phyloP scores from a whole-genome alignment of 345 rosid species.

The Eucalyptus regnans region DNA sequence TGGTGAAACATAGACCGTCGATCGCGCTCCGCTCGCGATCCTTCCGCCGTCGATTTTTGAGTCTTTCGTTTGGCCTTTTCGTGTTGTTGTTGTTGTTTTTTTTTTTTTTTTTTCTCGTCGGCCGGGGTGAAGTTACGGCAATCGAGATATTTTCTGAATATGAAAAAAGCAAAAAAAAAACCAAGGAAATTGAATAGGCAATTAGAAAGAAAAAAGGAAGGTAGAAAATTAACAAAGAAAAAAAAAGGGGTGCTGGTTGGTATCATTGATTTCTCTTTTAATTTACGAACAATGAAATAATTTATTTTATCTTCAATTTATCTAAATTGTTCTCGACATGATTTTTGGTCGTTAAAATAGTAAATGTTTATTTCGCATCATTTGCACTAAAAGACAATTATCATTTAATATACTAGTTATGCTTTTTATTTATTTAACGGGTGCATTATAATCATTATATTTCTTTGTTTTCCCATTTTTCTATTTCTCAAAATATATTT shows the following conservation, averaged over 20 bases:
- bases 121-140: not conserved
- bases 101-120: not conserved
- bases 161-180: not conserved
- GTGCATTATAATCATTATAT: fast-evolving
- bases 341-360: not conserved
- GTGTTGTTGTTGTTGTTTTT: too few relatives aligned
- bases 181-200: not conserved
- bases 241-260: not conserved
- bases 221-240: not conserved
- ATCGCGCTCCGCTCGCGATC: not conserved
- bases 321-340: not conserved
- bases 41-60: not conserved
- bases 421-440: not conserved
- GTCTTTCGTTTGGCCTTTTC: not conserved
- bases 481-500: too few relatives aligned
- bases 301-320: not conserved
- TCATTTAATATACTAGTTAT: not conserved
- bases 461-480: fast-evolving
- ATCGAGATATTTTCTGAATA: not conserved
- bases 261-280: not conserved
- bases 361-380: not conserved
- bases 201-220: not conserved
- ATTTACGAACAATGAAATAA: not conserved
- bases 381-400: not conserved
- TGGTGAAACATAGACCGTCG: not conserved